These are phyloP conservation scores for Graphilbum sp. DNA, from an alignment of 2,329 filamentous ascomycete species.

Conservation along the genomic window DNA sequence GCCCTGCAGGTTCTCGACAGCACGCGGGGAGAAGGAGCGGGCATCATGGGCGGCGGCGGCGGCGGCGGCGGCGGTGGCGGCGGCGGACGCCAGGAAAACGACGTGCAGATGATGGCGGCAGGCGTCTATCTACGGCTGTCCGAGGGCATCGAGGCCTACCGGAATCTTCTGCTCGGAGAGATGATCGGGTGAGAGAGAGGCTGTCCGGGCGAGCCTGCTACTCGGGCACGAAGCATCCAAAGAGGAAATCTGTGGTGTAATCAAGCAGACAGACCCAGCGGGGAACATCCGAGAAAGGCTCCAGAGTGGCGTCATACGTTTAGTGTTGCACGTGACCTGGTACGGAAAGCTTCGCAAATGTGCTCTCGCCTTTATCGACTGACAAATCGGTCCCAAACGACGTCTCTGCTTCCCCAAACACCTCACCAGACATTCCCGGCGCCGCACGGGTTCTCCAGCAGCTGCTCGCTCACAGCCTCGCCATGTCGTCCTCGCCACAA, in stretches of 20 bases:
- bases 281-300: too few relatives aligned
- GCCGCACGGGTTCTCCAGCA: too few relatives aligned
- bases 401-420: neutral
- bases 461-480: neutral
- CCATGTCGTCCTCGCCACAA: conserved; percentile 14
- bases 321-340: too few relatives aligned
- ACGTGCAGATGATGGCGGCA: conserved; percentile 62
- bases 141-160: conserved; percentile 71
- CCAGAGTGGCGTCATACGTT: too few relatives aligned
- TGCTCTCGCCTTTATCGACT: neutral
- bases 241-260: too few relatives aligned
- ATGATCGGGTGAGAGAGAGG: conserved; percentile 22
- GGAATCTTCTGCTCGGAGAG: conserved; percentile 60
- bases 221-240: too few relatives aligned
- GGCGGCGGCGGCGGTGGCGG: conserved; percentile 32
- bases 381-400: conserved; percentile 2
- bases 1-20: conserved; percentile 56
- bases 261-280: too few relatives aligned
- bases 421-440: too few relatives aligned
- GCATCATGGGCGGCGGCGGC: conserved; percentile 12
- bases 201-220: too few relatives aligned
- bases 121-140: conserved; percentile 61
- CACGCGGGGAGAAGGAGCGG: neutral
- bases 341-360: too few relatives aligned
- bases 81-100: conserved; percentile 52